Evolutionary conservation across 2,329 filamentous ascomycete species (phyloP).

Genomic region (Penicillium glabrum): DNA sequence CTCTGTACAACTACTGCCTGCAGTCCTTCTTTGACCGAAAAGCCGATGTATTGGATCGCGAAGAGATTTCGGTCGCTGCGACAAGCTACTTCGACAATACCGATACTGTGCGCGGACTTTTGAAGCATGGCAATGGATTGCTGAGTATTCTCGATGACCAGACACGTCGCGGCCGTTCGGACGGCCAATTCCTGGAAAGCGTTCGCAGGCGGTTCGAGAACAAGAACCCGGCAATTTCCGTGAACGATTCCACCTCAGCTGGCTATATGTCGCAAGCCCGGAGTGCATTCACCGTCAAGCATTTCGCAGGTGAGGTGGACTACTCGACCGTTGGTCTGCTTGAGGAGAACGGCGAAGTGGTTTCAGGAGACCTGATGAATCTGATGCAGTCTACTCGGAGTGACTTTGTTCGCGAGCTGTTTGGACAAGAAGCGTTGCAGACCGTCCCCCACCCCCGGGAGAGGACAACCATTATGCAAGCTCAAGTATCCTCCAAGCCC

Average conservation of each 20-base stretch:
- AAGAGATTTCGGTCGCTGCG: slow-evolving; percentile 84
- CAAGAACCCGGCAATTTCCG: slow-evolving; percentile 86
- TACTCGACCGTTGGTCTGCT: slow-evolving; percentile 84
- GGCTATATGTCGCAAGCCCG: slow-evolving; percentile 81
- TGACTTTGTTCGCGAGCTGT: slow-evolving; percentile 83
- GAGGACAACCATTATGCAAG: slow-evolving; percentile 87
- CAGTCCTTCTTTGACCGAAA: slow-evolving; percentile 96
- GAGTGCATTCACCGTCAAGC: slow-evolving; percentile 83
- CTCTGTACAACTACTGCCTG: slow-evolving; percentile 86
- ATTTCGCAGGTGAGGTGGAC: slow-evolving; percentile 95
- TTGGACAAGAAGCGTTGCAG: slow-evolving; percentile 92
- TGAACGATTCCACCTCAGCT: slow-evolving; percentile 73
- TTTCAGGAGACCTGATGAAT: slow-evolving; percentile 94
- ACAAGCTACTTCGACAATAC: slow-evolving; percentile 99
- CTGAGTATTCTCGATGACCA: slow-evolving; percentile 96
- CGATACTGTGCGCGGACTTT: slow-evolving; percentile 84
- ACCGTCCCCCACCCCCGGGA: slow-evolving; percentile 93
- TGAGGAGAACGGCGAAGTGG: slow-evolving; percentile 94
- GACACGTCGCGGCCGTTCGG: slow-evolving; percentile 81
- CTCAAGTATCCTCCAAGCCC: slow-evolving; percentile 93
- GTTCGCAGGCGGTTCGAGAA: slow-evolving; percentile 89
- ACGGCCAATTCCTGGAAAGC: slow-evolving; percentile 87
- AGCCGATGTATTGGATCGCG: slow-evolving; percentile 87
- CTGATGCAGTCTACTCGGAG: slow-evolving; percentile 85
- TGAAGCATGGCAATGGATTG: slow-evolving; percentile 90